Evolutionary conservation across 2,329 filamentous ascomycete genomes (phyloP).

Genomic region (Hypoxylon sp.): DNA sequence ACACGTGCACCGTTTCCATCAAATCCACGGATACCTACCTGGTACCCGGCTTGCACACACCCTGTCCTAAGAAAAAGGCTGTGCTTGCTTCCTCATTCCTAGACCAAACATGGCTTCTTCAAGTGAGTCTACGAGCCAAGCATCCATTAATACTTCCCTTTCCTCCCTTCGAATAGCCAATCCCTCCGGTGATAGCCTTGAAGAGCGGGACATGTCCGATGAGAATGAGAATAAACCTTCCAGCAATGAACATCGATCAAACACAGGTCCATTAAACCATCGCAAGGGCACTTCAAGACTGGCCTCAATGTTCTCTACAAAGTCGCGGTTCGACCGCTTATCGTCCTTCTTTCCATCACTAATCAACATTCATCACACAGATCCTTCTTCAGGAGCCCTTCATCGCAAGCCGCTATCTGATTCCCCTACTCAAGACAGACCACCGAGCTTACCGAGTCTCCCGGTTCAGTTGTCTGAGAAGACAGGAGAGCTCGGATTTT

Average conservation of each 20-base stretch:
- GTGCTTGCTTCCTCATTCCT: conserved; percentile 34
- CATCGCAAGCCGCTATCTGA: conserved; percentile 51
- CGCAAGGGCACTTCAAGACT: conserved; percentile 22
- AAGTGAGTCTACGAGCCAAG: conserved; percentile 42
- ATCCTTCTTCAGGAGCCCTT: conserved; percentile 38
- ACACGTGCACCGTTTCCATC: conserved; percentile 37
- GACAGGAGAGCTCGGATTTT: conserved; percentile 11
- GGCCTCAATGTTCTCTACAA: conserved; percentile 42
- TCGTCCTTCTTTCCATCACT: conserved; percentile 55
- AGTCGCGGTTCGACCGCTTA: conserved; percentile 50
- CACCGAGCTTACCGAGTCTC: conserved; percentile 41
- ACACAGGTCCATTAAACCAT: conserved; percentile 16
- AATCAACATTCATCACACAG: conserved; percentile 49
- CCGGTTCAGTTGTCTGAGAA: conserved; percentile 29
- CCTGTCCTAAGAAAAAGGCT: conserved; percentile 34
- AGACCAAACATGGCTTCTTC: conserved; percentile 40
- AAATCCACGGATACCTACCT: conserved; percentile 35
- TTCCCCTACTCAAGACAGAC: conserved; percentile 42
- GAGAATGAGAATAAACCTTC: conserved; percentile 21
- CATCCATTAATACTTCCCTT: conserved; percentile 41
- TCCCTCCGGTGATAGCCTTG: conserved; percentile 20
- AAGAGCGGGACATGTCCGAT: conserved; percentile 16
- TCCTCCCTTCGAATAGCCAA: conserved; percentile 23
- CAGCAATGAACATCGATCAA: conserved; percentile 23
- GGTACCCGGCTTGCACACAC: conserved; percentile 34